Conservation (phyloP, 179 eudicot genomes). For the Vitellaria paradoxa region DNA sequence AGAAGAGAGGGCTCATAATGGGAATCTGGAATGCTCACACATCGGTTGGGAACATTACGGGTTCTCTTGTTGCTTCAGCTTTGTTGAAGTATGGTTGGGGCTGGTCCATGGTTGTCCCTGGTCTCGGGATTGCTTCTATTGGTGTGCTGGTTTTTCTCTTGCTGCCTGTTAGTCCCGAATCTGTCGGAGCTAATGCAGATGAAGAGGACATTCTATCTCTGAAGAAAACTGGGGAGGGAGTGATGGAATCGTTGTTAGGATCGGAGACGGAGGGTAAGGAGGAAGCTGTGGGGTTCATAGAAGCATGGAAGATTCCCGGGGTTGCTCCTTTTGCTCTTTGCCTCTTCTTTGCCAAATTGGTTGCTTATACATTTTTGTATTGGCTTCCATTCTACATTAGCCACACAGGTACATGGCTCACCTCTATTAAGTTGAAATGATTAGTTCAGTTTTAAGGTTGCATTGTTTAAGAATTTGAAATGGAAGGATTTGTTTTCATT, state of each 20-base stretch:
- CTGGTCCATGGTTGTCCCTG: constrained; percentile 89
- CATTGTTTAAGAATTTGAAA: no score
- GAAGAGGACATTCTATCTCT: constrained; percentile 41
- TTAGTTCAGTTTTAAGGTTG: no score
- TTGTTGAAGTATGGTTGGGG: constrained; percentile 89
- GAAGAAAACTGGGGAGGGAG: constrained; percentile 32
- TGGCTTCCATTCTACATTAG: constrained; percentile 96
- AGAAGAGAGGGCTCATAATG: constrained; percentile 78
- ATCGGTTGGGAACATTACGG: constrained; percentile 77
- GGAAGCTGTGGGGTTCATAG: constrained; percentile 64
- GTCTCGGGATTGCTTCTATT: constrained; percentile 47
- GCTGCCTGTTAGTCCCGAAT: constrained; percentile 73
- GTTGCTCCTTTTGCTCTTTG: constrained; percentile 87
- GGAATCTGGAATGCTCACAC: constrained; percentile 95
- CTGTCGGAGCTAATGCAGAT: constrained; percentile 48
- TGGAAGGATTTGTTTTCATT: no score
- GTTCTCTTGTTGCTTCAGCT: constrained; percentile 74
- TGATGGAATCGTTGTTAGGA: constrained; percentile 46
- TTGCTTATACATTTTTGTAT: constrained; percentile 84
- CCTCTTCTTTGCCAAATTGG: constrained; percentile 86
- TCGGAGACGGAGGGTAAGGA: constrained; percentile 24
- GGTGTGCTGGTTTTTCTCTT: constrained; percentile 55
- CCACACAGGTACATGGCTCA: constrained; percentile 55
- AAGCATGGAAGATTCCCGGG: constrained; percentile 93
- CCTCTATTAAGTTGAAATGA: not conserved